Percentiles rank a stretch among this genome's conserved stretches.
Evolutionary conservation across 257 asterid genomes (phyloP).

Genomic region (Gardenia jasminoides): DNA sequence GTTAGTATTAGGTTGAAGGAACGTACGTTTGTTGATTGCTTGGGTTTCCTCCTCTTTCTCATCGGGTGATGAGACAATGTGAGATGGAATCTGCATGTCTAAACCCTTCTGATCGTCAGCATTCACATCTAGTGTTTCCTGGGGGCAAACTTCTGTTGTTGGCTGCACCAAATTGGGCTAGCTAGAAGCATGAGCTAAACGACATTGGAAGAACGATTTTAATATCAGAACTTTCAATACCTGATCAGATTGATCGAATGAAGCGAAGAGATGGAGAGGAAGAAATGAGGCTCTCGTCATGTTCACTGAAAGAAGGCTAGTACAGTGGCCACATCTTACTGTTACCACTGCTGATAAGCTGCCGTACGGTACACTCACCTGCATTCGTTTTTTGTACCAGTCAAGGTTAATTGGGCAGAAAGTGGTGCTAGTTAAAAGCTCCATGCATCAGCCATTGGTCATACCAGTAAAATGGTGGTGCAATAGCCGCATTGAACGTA

Average conservation of each 20-base stretch:
- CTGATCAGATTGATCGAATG: conserved; percentile 35
- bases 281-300: conserved; percentile 39
- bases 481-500: conserved; percentile 78
- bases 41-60: conserved; percentile 47
- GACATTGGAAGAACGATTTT: background rate
- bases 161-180: conserved; percentile 15
- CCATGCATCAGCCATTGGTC: background rate
- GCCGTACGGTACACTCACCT: conserved; percentile 77
- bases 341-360: conserved; percentile 53
- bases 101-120: conserved; percentile 19
- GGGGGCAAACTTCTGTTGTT: conserved; percentile 26
- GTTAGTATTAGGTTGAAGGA: background rate
- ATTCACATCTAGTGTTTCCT: conserved; percentile 23
- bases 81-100: conserved; percentile 17
- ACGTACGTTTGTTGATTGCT: conserved; percentile 55
- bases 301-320: conserved; percentile 58
- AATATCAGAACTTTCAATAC: conserved; percentile 10
- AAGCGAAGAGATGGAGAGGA: conserved; percentile 42
- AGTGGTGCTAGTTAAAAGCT: background rate
- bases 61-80: conserved; percentile 32
- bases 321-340: conserved; percentile 84
- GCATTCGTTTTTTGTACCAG: conserved; percentile 11
- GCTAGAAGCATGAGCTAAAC: background rate
- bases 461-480: conserved; percentile 71
- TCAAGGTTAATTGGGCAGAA: background rate